A percentile compares a stretch with the other conserved stretches of the same genome.
phyloP scores from a whole-genome alignment of 2,329 filamentous ascomycete genomes.

The Clarireedia paspali region DNA sequence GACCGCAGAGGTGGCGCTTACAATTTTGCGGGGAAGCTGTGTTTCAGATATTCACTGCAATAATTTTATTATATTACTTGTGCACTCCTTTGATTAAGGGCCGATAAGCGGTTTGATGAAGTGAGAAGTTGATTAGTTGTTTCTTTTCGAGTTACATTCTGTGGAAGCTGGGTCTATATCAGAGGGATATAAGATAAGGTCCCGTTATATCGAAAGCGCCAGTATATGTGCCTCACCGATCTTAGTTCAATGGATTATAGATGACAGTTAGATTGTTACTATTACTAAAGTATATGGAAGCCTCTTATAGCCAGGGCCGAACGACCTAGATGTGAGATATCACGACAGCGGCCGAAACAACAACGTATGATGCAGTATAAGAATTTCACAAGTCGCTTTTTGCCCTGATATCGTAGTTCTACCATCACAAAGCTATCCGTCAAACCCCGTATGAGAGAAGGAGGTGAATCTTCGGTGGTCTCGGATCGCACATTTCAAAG shows the following conservation, averaged over 20 bases:
- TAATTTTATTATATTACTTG: background rate
- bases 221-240: background rate
- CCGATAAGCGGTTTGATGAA: background rate
- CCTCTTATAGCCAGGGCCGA: background rate
- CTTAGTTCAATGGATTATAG: background rate
- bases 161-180: background rate
- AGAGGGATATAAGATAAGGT: background rate
- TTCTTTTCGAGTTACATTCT: background rate
- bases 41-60: background rate
- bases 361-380: background rate
- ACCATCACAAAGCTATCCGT: no score
- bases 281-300: background rate
- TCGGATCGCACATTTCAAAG: no score
- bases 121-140: background rate
- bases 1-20: background rate
- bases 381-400: background rate
- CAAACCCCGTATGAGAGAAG: no score
- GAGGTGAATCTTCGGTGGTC: no score
- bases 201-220: background rate
- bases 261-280: background rate
- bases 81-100: background rate
- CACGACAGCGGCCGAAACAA: background rate
- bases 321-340: background rate
- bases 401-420: no score
- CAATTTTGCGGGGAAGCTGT: constrained; percentile 6